These are phyloP conservation scores for Kwoniella europaea DNA, from an alignment of 768 basidiomycete genomes.

Conservation along the genomic window DNA sequence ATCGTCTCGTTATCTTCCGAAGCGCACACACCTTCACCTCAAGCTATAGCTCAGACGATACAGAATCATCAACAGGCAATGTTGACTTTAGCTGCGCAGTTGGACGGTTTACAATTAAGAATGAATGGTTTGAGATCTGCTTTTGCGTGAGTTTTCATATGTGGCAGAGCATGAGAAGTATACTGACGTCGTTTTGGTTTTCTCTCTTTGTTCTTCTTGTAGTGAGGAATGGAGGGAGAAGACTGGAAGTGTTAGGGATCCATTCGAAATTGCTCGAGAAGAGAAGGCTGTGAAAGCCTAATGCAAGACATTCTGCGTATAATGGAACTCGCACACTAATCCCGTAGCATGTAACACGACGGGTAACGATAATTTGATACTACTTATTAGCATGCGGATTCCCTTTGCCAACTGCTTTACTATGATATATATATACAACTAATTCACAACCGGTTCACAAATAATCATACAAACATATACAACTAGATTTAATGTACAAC, in stretches of 20 bases:
- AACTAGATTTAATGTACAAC: neutral
- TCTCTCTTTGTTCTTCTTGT: neutral
- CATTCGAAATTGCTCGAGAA: conserved; percentile 53
- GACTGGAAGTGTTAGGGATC: conserved; percentile 46
- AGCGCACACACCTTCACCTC: conserved; percentile 40
- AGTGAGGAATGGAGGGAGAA: conserved; percentile 46
- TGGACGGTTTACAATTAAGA: conserved; percentile 40
- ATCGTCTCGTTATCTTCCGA: conserved; percentile 34
- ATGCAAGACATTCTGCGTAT: neutral
- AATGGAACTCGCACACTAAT: neutral
- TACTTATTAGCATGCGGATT: too few species aligned
- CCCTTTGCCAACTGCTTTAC: too few species aligned
- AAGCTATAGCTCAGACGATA: conserved; percentile 50
- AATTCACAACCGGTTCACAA: neutral
- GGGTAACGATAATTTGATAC: neutral
- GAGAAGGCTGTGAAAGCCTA: conserved; percentile 34
- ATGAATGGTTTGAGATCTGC: conserved; percentile 36
- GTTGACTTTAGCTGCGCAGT: conserved; percentile 41
- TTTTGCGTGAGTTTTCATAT: conserved; percentile 30
- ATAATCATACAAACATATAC: neutral
- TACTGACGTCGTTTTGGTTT: neutral
- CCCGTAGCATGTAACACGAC: neutral
- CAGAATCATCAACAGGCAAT: conserved; percentile 50
- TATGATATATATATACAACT: neutral
- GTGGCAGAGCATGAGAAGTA: neutral